These are phyloP conservation scores for Candida tammaniensis DNA, from an alignment of 805 yeast species.

Conservation along the genomic window DNA sequence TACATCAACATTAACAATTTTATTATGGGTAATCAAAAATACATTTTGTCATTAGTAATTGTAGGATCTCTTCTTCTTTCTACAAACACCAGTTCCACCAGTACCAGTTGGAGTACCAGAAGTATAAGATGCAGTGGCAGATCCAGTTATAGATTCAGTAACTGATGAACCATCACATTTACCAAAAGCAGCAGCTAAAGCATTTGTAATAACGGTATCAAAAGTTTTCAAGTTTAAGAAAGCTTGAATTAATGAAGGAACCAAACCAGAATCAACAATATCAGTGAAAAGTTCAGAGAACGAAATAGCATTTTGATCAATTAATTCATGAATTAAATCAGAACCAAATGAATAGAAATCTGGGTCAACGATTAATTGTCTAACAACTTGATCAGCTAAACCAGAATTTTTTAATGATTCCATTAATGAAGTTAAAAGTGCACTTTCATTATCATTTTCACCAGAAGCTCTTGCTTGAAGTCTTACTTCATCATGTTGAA, in stretches of 20 bases:
- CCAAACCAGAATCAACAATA: constrained; percentile 34
- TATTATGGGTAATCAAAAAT: too few relatives aligned
- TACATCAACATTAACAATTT: too few relatives aligned
- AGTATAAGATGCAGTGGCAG: constrained; percentile 18
- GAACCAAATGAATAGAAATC: constrained; percentile 39
- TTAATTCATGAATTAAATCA: constrained; percentile 28
- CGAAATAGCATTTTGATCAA: constrained; percentile 27
- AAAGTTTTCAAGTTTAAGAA: constrained; percentile 38
- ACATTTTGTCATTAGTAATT: too few relatives aligned
- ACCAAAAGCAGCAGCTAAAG: constrained; percentile 42
- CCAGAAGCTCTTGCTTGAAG: constrained; percentile 7
- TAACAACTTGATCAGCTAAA: constrained; percentile 37
- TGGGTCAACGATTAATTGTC: constrained; percentile 34
- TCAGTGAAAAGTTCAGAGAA: constrained; percentile 26
- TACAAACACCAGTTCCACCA: constrained; percentile 14
- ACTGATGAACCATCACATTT: constrained; percentile 32
- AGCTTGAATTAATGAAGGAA: constrained; percentile 33
- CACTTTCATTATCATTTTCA: constrained; percentile 2
- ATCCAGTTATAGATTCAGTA: constrained; percentile 22
- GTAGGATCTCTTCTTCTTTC: constrained; percentile 27
- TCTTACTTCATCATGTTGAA: neutral
- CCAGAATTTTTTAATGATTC: constrained; percentile 44
- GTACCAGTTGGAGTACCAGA: constrained; percentile 12
- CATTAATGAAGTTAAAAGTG: constrained; percentile 32
- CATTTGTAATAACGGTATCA: constrained; percentile 38